phyloP scores from a whole-genome alignment of 2,329 filamentous ascomycete genomes.

The Helotiales sp. region DNA sequence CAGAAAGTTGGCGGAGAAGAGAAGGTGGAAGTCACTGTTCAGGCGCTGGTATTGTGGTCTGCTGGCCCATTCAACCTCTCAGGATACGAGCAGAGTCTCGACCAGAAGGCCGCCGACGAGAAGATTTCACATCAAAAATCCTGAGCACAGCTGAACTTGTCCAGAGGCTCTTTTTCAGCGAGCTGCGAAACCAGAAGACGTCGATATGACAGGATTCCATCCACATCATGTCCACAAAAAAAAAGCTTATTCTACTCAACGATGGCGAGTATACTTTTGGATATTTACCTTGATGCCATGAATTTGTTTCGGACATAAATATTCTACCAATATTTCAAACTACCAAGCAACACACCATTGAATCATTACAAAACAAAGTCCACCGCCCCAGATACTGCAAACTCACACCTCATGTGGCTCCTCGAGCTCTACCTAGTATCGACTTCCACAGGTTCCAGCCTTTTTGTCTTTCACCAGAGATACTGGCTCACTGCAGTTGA shows the following conservation, averaged over 20 bases:
- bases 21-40: slow-evolving; percentile 54
- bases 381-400: background rate
- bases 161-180: background rate
- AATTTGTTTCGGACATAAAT: no score
- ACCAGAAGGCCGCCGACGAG: background rate
- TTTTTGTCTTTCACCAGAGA: background rate
- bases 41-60: slow-evolving; percentile 79
- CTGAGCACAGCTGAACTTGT: background rate
- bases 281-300: no score
- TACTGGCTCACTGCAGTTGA: slow-evolving; percentile 7
- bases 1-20: slow-evolving; percentile 38
- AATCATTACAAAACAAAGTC: background rate
- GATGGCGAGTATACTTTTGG: no score
- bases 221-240: background rate
- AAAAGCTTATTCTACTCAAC: no score
- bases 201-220: background rate
- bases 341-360: background rate
- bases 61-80: slow-evolving; percentile 74
- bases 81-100: slow-evolving; percentile 64
- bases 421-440: background rate
- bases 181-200: no score
- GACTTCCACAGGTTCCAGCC: background rate
- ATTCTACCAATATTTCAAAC: background rate
- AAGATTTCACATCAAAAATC: background rate
- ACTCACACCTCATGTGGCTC: background rate